A percentile compares a stretch with the other conserved stretches of the same genome.
phyloP scores from a whole-genome alignment of 169 alveolate species.

The Babesia ovis region DNA sequence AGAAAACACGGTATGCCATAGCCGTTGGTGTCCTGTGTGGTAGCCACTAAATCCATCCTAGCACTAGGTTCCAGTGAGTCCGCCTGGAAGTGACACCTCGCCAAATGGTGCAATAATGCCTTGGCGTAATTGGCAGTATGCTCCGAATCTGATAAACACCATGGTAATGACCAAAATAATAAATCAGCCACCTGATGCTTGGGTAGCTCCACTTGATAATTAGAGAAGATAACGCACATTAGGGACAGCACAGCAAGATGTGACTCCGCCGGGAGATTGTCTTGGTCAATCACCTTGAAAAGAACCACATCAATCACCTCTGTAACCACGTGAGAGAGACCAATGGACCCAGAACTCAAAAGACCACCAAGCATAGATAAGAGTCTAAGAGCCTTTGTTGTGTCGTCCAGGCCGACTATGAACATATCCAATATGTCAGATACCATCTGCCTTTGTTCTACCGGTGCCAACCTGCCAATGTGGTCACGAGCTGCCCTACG shows the following conservation, averaged over 20 bases:
- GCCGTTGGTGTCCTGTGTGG: too few species aligned
- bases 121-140: background rate
- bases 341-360: background rate
- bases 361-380: conserved; percentile 14
- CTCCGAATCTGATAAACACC: conserved; percentile 16
- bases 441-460: conserved; percentile 1
- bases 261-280: background rate
- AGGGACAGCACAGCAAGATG: background rate
- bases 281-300: background rate
- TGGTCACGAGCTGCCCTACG: background rate
- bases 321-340: background rate
- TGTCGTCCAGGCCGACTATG: background rate
- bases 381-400: background rate
- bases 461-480: conserved; percentile 12
- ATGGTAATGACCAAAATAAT: conserved; percentile 20
- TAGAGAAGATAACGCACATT: background rate
- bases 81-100: background rate
- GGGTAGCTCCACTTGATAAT: background rate
- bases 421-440: background rate
- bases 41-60: too few species aligned
- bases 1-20: background rate
- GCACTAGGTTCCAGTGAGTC: too few species aligned
- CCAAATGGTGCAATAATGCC: background rate
- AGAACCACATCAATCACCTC: conserved; percentile 24
- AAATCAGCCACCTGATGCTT: conserved; percentile 20